Evolutionary conservation across 2,329 filamentous ascomycete genomes (phyloP), one percentile per base, ranked within the genome.

Genomic region (Huntiella decipiens): DNA sequence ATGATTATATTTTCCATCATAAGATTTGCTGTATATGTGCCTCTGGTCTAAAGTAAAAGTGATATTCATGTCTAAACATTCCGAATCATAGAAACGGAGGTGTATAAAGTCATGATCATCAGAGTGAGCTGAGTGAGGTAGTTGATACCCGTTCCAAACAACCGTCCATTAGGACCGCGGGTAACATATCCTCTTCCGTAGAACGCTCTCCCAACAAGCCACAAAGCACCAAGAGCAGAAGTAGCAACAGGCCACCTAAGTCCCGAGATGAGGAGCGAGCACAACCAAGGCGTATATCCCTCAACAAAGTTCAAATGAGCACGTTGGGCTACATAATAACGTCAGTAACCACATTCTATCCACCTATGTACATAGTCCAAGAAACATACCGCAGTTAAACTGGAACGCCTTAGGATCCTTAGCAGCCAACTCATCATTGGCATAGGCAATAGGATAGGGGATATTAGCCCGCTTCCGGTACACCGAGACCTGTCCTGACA

Each of bases 241-340:
- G 68, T 63, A 15, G 61, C 58, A 4, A 66, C 48, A 2, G 77
- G 77, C 57, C 64, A 76, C 34, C 59, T 57, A 17, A 78, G 56
- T 31, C 77, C 75, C 7, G 71, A 60, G 53, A 80, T 64, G 50
- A 77, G 57, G 8, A 78, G 60, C 17, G 65, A 60, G 16, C 61
- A 63, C 8, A 79, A 54, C 55, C 71, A 64, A 3, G 71, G 63
- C 6, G 67, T 61, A 33, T 72, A 62, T 60, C 73, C 77, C 64
- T 81, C 77, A 52, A 65, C 66, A 61, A 67, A 80, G 64, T 80
- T 79, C 53, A 64, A 60, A 57, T 81, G 77, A 7, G 73, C 68
- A 41, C 73, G 70, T 55, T 78, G 74, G 44, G 71, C 67, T 70
- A 15, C 37, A 47, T 33, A n/a, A 13, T 2, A 37, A 28, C 6